Evolutionary conservation across 2,329 filamentous ascomycete species (phyloP).

Genomic region (Taxawa tesnikishii): DNA sequence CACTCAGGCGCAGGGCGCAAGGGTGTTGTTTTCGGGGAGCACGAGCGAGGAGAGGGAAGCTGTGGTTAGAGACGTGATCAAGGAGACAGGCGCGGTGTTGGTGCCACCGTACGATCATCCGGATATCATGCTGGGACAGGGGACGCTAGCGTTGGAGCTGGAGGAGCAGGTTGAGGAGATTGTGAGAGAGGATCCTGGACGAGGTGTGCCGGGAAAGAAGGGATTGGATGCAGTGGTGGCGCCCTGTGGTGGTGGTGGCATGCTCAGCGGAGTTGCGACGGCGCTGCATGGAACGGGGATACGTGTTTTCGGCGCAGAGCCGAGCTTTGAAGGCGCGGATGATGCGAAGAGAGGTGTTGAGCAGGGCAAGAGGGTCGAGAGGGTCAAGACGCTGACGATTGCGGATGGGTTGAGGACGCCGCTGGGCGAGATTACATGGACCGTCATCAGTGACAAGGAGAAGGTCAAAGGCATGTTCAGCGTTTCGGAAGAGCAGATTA

Average conservation of each 20-base stretch:
- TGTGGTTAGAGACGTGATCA: constrained; percentile 55
- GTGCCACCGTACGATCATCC: constrained; percentile 89
- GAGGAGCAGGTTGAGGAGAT: constrained; percentile 56
- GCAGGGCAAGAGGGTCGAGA: constrained; percentile 49
- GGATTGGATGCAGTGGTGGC: constrained; percentile 50
- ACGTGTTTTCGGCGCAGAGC: constrained; percentile 77
- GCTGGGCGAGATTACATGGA: constrained; percentile 65
- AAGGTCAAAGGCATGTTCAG: constrained; percentile 60
- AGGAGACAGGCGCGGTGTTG: constrained; percentile 61
- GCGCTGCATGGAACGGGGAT: constrained; percentile 60
- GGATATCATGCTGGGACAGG: constrained; percentile 84
- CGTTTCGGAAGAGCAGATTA: constrained; percentile 75
- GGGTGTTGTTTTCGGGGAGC: constrained; percentile 69
- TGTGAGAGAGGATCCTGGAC: constrained; percentile 18
- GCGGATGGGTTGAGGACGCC: constrained; percentile 83
- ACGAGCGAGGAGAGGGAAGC: constrained; percentile 73
- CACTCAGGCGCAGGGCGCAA: constrained; percentile 64
- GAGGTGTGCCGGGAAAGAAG: constrained; percentile 7
- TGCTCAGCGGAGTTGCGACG: constrained; percentile 73
- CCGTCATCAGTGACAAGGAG: constrained; percentile 56
- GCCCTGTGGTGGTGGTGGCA: constrained; percentile 77
- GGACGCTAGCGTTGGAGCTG: constrained; percentile 76
- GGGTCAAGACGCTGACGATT: constrained; percentile 66
- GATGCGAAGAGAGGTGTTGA: constrained; percentile 64
- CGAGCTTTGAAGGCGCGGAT: constrained; percentile 69